Evolutionary conservation across 1,284 basidiomycete genomes (phyloP).

Genomic region (Hemileia vastatrix): DNA sequence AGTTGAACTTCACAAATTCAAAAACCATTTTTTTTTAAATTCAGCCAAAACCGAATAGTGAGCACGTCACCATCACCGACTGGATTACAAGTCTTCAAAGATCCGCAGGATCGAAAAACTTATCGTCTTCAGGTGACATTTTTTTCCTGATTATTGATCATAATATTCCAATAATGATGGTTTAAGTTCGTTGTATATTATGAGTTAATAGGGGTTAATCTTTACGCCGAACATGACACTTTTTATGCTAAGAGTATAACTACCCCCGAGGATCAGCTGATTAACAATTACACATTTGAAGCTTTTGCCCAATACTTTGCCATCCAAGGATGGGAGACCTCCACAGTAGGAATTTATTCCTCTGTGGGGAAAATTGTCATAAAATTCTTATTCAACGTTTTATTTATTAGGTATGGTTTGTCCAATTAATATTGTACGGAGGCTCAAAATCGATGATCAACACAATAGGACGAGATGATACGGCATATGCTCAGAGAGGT

Average conservation of each 20-base stretch:
- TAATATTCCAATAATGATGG: too few species aligned
- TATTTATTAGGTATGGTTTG: too few species aligned
- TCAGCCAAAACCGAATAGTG: constrained; percentile 1
- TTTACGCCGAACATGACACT: constrained; percentile 22
- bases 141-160: too few species aligned
- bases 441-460: constrained; percentile 6
- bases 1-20: too few species aligned
- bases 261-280: constrained; percentile 26
- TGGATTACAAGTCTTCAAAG: constrained; percentile 4
- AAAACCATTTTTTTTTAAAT: too few species aligned
- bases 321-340: constrained; percentile 19
- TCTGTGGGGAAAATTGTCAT: too few species aligned
- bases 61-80: neutral
- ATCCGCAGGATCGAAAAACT: neutral
- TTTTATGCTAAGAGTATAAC: constrained; percentile 34
- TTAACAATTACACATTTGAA: constrained; percentile 23
- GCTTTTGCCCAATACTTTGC: constrained; percentile 31
- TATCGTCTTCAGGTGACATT: neutral
- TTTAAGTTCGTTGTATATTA: too few species aligned
- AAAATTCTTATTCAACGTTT: too few species aligned
- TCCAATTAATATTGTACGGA: constrained; percentile 13
- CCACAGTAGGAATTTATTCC: constrained; percentile 24
- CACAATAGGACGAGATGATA: constrained; percentile 3
- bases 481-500: constrained; percentile 9
- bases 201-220: neutral